phyloP scores from a whole-genome alignment of 108 stramenopile species.

The Fragilaria radians region DNA sequence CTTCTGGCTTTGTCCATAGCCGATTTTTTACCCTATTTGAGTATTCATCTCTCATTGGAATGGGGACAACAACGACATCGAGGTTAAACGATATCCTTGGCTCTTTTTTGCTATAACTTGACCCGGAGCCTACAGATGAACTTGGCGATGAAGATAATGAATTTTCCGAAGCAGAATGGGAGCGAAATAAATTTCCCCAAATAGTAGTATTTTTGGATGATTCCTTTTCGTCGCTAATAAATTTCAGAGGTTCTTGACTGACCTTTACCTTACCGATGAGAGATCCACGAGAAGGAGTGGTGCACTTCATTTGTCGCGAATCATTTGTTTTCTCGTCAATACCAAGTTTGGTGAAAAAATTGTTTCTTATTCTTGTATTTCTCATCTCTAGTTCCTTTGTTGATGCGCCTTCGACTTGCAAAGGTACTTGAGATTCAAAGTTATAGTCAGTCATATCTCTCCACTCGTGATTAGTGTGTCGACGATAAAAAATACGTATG shows the following conservation, averaged over 20 bases:
- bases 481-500: too few relatives aligned
- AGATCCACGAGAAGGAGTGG: not conserved
- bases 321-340: not conserved
- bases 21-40: constrained; percentile 26
- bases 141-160: not conserved
- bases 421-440: too few relatives aligned
- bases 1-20: constrained; percentile 23
- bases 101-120: not conserved
- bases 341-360: not conserved
- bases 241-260: not conserved
- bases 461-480: too few relatives aligned
- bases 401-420: too few relatives aligned
- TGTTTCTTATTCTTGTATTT: not conserved
- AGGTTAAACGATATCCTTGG: not conserved
- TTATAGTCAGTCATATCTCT: too few relatives aligned
- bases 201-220: too few relatives aligned
- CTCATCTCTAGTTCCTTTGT: too few relatives aligned
- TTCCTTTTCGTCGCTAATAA: constrained; percentile 1
- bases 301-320: too few relatives aligned
- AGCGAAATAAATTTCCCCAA: not conserved
- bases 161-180: not conserved
- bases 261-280: not conserved
- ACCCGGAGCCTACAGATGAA: too few relatives aligned
- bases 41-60: constrained; percentile 39
- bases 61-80: constrained; percentile 34